Evolutionary conservation across 805 yeast genomes (phyloP), one percentile per base, ranked within the genome.

Genomic region (Maudiozyma saulgeensis): DNA sequence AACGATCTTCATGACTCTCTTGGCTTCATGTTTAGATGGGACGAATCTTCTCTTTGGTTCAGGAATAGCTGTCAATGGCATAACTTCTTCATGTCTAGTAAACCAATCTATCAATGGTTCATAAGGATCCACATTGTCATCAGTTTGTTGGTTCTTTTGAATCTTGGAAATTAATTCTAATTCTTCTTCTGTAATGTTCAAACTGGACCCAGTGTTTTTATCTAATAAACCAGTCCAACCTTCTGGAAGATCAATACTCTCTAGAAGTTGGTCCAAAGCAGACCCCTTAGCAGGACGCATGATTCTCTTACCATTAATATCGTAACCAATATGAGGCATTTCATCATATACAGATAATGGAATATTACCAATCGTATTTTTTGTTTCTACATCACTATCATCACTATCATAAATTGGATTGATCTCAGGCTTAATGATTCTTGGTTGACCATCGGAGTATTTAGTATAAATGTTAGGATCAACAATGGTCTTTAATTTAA

Each of bases 251-350:
- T 93, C 99, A 52, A 93, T 93, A 31, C 82, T 75, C 62, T 91
- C 99, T 55, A 93, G 72, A 53, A 93, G 76, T 60, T 84, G 85
- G 62, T 93, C 98, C 56, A 93, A 76, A 1, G 98, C 99, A 50
- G 95, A 81, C 13, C 97, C 96, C 60, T 87, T 84, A 9, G 98
- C 99, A 12, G 99, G 99, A 67, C 99, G 81, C 98, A 93, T 91
- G 63, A 93, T 90, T 63, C 99, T 80, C 66, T 90, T 91, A 61
- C 99, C 99, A 65, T 93, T 93, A 60, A 93, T 90, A 66, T 88
- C 91, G 67, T 93, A 93, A 50, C 99, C 98, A 52, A 93, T 81
- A 64, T 93, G 99, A 1, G 99, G 99, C 82, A 84, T 85, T 68
- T 90, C 96, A 49, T 93, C 99, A 64, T 93, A 93, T 1, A 96